Evolutionary conservation across 371 early-diverging fungal species (phyloP).

Genomic region (Rhizopus sp.): DNA sequence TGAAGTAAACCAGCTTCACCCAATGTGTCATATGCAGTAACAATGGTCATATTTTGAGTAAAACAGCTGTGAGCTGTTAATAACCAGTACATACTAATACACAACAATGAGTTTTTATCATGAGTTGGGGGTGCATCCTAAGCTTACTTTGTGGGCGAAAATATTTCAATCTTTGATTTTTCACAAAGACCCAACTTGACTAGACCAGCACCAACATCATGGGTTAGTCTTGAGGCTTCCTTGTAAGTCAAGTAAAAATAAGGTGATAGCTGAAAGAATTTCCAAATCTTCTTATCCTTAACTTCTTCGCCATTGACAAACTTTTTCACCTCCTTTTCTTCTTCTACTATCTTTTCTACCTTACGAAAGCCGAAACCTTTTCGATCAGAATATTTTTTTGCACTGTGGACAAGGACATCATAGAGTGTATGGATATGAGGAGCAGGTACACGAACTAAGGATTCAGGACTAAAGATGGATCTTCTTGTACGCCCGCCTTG

Average conservation of each 20-base stretch:
- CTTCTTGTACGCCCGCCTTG: conserved; percentile 58
- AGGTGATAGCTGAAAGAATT: conserved; percentile 69
- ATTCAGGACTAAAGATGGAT: conserved; percentile 49
- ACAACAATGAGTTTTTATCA: not conserved
- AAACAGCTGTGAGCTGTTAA: conserved; percentile 69
- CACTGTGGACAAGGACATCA: conserved; percentile 61
- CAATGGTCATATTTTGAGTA: conserved; percentile 74
- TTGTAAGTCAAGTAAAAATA: conserved; percentile 71
- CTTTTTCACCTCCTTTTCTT: conserved; percentile 77
- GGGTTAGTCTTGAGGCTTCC: conserved; percentile 54
- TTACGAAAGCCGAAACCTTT: conserved; percentile 70
- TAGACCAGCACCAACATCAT: conserved; percentile 68
- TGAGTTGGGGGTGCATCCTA: not conserved
- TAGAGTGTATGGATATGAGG: conserved; percentile 66
- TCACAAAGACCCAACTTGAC: conserved; percentile 63
- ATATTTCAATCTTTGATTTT: conserved; percentile 70
- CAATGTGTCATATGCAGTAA: conserved; percentile 89
- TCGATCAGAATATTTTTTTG: conserved; percentile 45
- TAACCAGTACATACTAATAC: conserved; percentile 71
- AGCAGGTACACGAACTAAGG: conserved; percentile 48
- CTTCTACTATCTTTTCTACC: conserved; percentile 65
- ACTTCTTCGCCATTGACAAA: conserved; percentile 62
- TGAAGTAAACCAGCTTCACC: conserved; percentile 86
- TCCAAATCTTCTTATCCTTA: conserved; percentile 80
- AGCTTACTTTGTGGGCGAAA: conserved; percentile 76